Evolutionary conservation across 495 filamentous ascomycete species (phyloP).

Genomic region (Penicillium antarcticum): DNA sequence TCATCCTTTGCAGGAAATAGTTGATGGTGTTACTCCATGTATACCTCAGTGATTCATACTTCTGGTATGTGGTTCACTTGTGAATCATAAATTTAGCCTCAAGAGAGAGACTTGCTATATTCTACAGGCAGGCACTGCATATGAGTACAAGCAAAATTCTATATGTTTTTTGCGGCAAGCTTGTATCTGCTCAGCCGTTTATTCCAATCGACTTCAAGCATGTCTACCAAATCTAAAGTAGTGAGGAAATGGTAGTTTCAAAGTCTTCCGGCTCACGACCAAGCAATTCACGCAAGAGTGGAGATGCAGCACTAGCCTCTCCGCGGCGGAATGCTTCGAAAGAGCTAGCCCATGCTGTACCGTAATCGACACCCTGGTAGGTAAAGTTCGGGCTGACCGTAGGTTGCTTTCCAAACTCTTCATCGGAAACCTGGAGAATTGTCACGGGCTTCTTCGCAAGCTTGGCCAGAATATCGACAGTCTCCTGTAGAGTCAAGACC

Average conservation of each 20-base stretch:
- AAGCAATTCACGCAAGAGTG: slow-evolving; percentile 24
- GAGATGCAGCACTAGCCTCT: slow-evolving; percentile 28
- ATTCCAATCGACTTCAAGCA: too few relatives aligned
- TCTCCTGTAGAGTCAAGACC: slow-evolving; percentile 31
- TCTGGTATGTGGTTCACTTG: too few relatives aligned
- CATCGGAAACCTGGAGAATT: slow-evolving; percentile 28
- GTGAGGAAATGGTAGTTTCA: slow-evolving; percentile 7
- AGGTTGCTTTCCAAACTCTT: slow-evolving; percentile 33
- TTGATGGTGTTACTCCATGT: too few relatives aligned
- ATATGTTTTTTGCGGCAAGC: slow-evolving; percentile 22
- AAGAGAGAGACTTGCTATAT: too few relatives aligned
- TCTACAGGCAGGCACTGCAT: too few relatives aligned
- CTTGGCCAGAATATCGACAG: slow-evolving; percentile 27
- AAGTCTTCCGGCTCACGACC: slow-evolving; percentile 32
- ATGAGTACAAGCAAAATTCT: slow-evolving; percentile 15
- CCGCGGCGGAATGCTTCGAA: slow-evolving; percentile 38
- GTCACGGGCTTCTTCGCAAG: slow-evolving; percentile 21
- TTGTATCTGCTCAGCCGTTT: too few relatives aligned
- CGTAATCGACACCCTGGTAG: slow-evolving; percentile 17
- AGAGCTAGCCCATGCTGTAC: slow-evolving; percentile 24
- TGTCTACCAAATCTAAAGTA: too few relatives aligned
- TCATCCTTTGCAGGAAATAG: too few relatives aligned
- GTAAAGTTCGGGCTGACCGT: slow-evolving; percentile 19
- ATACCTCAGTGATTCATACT: too few relatives aligned
- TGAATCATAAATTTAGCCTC: too few relatives aligned